Evolutionary conservation across 306 rosid species (phyloP), one percentile per base, ranked within the genome.

Genomic region (Pyrus pyrifolia): DNA sequence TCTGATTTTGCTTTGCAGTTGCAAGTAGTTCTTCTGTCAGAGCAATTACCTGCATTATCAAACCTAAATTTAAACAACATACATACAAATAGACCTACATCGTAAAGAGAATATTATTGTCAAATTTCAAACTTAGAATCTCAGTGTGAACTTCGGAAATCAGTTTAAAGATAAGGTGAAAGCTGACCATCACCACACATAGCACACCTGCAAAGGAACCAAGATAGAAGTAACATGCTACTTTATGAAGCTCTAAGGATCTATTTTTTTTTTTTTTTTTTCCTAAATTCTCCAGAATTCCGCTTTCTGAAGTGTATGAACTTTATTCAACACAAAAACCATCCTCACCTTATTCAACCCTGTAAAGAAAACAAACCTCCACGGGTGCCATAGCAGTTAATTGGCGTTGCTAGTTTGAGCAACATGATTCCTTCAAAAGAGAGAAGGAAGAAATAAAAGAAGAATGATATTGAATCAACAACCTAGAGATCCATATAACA

Each of bases 171-270:
- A 87, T 75, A 74, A 80, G 85, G 76, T 79, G 88, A 86, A 87
- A 82, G 87, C 89, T 80, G 88, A 90, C 85, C 91, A 92, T 83
- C 93, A 84, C 70, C 85, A 87, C 78, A 84, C 78, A 86, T 73
- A 86, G 93, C 92, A 87, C 80, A 90, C 97, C 99, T 92, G 99
- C 99, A 92, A 73, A 89, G 83, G 85, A 94, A 95, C 78, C 91
- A 90, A 89, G 91, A 93, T 85, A 90, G 82, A 88, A 81, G 90
- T 90, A 80, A 90, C 93, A 88, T 46, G 96, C 84, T 84, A 83
- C 92, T 87, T 83, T 83, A 87, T 58, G 77, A 85, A 75, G 83
- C 62, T 84, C 72, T 75, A 79, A 73, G 73, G 83, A 86, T 83
- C 81, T 80, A 23, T 80, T 64, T 44, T 52, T 51, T 64, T 44